Evolutionary conservation across 2,329 filamentous ascomycete genomes (phyloP).

Genomic region (Westerdykella ornata): DNA sequence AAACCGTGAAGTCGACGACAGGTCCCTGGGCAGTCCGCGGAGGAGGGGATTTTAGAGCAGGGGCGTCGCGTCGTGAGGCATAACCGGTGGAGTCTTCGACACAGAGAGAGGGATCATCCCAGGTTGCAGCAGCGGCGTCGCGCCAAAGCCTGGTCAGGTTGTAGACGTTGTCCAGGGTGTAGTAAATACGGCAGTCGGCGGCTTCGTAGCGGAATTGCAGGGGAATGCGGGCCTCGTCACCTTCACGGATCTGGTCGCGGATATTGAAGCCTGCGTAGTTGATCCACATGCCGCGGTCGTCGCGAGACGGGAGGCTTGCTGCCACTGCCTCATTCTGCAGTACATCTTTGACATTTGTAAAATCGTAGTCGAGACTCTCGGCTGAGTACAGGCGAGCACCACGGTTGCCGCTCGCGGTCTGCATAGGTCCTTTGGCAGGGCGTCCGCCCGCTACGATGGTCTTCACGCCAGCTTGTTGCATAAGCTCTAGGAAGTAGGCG

Average conservation of each 20-base stretch:
- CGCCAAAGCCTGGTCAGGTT: constrained; percentile 36
- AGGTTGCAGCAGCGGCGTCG: constrained; percentile 30
- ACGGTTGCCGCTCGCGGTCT: constrained; percentile 55
- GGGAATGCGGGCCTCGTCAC: constrained; percentile 18
- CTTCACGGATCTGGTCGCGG: constrained; percentile 34
- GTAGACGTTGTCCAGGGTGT: constrained; percentile 31
- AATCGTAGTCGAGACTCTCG: constrained; percentile 30
- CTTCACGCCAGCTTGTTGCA: constrained; percentile 45
- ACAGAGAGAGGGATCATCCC: constrained; percentile 25
- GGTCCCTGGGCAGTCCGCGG: background rate
- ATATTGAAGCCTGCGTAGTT: constrained; percentile 30
- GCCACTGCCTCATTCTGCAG: background rate
- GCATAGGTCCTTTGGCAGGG: constrained; percentile 48
- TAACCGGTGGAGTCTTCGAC: constrained; percentile 29
- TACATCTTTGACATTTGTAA: constrained; percentile 4
- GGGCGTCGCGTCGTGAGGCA: background rate
- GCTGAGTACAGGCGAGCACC: constrained; percentile 38
- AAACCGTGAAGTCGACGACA: background rate
- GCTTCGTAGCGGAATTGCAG: constrained; percentile 37
- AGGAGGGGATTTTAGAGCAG: background rate
- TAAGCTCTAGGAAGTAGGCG: constrained; percentile 45
- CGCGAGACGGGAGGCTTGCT: background rate
- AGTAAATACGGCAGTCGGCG: constrained; percentile 38
- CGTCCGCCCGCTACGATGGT: constrained; percentile 52
- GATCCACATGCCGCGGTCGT: constrained; percentile 18